Conservation (phyloP, 202 grass and related monocot genomes). For the Cymbopogon flexuosus region DNA sequence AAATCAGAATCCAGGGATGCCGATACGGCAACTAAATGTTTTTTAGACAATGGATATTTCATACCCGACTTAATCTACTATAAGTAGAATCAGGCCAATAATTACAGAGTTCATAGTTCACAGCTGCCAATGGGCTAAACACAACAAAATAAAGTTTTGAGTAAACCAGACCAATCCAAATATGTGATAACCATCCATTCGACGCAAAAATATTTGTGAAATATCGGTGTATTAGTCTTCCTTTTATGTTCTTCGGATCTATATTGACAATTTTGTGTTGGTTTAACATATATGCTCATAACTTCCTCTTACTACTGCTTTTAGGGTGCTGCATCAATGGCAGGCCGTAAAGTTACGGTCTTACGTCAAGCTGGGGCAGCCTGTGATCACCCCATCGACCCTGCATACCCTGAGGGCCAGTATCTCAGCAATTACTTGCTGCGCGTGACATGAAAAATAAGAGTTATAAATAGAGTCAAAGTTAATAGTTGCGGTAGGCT, state of each 20-base stretch:
- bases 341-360: constrained; percentile 69
- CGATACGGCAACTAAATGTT: no score
- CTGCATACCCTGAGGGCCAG: constrained; percentile 75
- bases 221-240: no score
- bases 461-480: not conserved
- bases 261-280: constrained; percentile 4
- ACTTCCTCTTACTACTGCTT: constrained; percentile 18
- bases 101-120: no score
- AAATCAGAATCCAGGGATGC: no score
- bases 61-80: no score
- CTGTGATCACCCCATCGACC: constrained; percentile 77
- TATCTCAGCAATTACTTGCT: constrained; percentile 91
- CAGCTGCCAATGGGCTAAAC: no score
- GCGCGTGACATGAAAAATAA: constrained; percentile 49
- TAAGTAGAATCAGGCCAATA: no score
- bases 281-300: not conserved
- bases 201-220: no score
- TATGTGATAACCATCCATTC: no score
- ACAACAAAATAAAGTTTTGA: no score
- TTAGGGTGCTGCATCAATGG: constrained; percentile 79
- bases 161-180: no score
- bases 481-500: not conserved
- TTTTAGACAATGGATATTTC: no score
- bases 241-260: not conserved
- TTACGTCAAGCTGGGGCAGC: constrained; percentile 79